phyloP scores from a whole-genome alignment of 1,284 basidiomycete species.

The Laetiporus sulphureus region DNA sequence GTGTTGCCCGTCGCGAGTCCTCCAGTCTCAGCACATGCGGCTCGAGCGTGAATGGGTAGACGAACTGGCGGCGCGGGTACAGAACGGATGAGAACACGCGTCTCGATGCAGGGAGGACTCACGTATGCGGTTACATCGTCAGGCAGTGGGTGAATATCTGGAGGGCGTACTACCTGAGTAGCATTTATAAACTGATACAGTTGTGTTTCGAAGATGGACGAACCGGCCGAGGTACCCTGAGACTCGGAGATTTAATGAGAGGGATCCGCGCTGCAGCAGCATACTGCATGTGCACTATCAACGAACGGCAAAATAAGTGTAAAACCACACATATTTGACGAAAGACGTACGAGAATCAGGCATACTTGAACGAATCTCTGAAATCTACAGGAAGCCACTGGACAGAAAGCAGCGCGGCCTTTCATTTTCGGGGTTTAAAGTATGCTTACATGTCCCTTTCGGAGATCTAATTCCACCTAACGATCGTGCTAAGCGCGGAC shows the following conservation, averaged over 20 bases:
- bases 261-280: constrained; percentile 69
- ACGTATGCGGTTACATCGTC: constrained; percentile 86
- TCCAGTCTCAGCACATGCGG: constrained; percentile 73
- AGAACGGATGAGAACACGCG: background rate
- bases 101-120: constrained; percentile 22
- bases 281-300: too few relatives aligned
- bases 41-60: constrained; percentile 90
- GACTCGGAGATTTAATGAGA: constrained; percentile 84
- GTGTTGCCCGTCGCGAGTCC: constrained; percentile 58
- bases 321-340: too few relatives aligned
- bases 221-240: constrained; percentile 80
- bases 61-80: constrained; percentile 56
- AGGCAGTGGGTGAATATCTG: constrained; percentile 88
- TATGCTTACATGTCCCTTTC: too few relatives aligned
- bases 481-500: too few relatives aligned
- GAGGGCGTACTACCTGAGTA: constrained; percentile 70
- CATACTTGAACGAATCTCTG: too few relatives aligned
- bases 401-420: too few relatives aligned
- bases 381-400: too few relatives aligned
- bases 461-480: too few relatives aligned
- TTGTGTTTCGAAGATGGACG: constrained; percentile 17
- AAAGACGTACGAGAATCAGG: too few relatives aligned
- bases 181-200: background rate
- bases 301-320: too few relatives aligned
- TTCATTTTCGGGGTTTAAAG: too few relatives aligned